Evolutionary conservation across 768 basidiomycete species (phyloP), one percentile per base, ranked within the genome.

Genomic region (Suillus weaverae): DNA sequence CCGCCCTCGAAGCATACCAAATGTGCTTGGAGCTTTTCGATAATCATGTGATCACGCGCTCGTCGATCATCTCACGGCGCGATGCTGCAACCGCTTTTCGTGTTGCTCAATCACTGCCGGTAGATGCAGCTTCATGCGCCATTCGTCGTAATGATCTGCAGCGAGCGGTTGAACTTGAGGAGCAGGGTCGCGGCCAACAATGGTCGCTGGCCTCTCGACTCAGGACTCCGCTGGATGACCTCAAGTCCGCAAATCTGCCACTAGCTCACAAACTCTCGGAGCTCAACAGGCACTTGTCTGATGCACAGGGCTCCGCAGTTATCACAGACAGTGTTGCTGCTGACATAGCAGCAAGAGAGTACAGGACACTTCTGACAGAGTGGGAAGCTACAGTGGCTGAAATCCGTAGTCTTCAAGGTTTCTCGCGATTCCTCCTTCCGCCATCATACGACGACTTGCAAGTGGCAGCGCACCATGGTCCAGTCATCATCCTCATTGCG

Each of bases 181-280:
- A 79, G 60, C 62, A 64, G 11, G 78, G 74, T 1, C 69, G 79
- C 7, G 71, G 72, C 11, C n/a, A 76, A 3, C 41, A 77, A 54
- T 80, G 78, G 79, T 67, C 69, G 10, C 79, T 79, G 43, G 61
- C 70, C 0, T 70, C 70, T 56, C 73, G 72, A 20, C 70, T 59
- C 9, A 69, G 66, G 35, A 72, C 71, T 4, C 62, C 67, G 39
- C 55, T 76, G 61, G 77, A 76, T 16, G 70, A 71, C 20, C 60
- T 77, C 72, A n/a, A 67, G 70, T 41, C 46, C 11, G 22, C 22
- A 2, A 11, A 20, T 48, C 22, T 11, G 2, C 10, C 4, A 2
- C 22, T 48, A 14, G 48, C 48, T 48, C 48, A 48, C 13, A 26
- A 11, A 26, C 26, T 48, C 22, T 26, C 48, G 48, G 22, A 48